These are phyloP conservation scores for Xylariaceae sp. DNA, from an alignment of 2,329 filamentous ascomycete genomes.

Conservation along the genomic window DNA sequence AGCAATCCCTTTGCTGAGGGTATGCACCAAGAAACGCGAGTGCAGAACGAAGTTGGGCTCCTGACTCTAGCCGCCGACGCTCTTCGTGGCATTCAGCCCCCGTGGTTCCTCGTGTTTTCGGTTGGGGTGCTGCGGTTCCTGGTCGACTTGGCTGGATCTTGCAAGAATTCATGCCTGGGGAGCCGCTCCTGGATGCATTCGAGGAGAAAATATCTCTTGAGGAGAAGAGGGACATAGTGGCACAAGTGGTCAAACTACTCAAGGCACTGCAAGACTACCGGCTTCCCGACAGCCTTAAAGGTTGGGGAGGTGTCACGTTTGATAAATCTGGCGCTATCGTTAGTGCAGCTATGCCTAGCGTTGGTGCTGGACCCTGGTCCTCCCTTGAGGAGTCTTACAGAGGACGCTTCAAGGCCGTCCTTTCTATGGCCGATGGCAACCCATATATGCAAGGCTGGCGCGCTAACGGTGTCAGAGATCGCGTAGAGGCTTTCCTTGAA, in stretches of 20 bases:
- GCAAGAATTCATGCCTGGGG: conserved; percentile 1
- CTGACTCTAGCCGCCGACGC: conserved; percentile 2
- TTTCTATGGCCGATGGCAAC: conserved; percentile 1
- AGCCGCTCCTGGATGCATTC: neutral
- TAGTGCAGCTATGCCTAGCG: conserved; percentile 4
- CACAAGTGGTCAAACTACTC: conserved; percentile 1
- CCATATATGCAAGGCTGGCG: conserved; percentile 4
- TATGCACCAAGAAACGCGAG: conserved; percentile 4
- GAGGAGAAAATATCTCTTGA: conserved; percentile 1
- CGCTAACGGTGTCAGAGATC: conserved; percentile 3
- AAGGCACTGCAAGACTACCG: conserved; percentile 4
- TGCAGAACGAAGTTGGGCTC: conserved; percentile 6
- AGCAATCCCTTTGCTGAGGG: conserved; percentile 3
- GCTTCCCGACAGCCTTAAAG: conserved; percentile 6
- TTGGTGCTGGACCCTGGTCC: conserved; percentile 4
- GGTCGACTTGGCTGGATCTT: conserved; percentile 3
- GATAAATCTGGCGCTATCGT: conserved; percentile 2
- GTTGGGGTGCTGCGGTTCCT: neutral
- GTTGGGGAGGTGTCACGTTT: conserved; percentile 9
- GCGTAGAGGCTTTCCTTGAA: conserved; percentile 6
- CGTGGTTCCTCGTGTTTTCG: conserved; percentile 3
- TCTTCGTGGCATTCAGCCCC: neutral
- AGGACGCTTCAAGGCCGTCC: neutral
- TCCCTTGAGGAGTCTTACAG: conserved; percentile 4
- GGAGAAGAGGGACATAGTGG: conserved; percentile 4